Percentiles rank a stretch among this genome's conserved stretches.
Conservation (phyloP, 2,329 filamentous ascomycete genomes). For the Mycosphaerelloides madeirae region DNA sequence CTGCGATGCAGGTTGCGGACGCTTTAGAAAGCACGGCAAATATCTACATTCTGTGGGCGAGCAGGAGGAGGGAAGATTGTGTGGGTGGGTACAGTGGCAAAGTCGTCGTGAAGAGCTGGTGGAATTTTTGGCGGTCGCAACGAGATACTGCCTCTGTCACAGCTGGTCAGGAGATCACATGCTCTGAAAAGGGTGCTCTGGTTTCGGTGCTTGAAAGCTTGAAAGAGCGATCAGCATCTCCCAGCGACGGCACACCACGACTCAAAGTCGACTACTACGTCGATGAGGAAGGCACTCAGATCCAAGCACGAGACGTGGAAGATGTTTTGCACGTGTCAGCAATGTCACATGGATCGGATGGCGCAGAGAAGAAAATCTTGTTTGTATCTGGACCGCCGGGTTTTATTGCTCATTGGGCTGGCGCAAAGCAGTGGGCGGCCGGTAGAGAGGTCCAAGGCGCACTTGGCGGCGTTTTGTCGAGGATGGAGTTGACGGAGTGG, state of each 20-base stretch:
- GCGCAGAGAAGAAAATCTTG: constrained; percentile 57
- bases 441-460: constrained; percentile 71
- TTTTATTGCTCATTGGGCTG: constrained; percentile 76
- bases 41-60: constrained; percentile 81
- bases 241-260: constrained; percentile 26
- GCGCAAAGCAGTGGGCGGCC: constrained; percentile 69
- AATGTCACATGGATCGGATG: constrained; percentile 21
- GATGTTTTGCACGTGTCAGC: constrained; percentile 22
- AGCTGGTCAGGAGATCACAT: background rate
- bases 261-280: constrained; percentile 71
- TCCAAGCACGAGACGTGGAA: constrained; percentile 44
- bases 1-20: constrained; percentile 74
- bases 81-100: constrained; percentile 54
- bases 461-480: constrained; percentile 62
- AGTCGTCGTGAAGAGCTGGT: constrained; percentile 14
- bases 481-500: constrained; percentile 56
- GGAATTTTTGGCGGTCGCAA: constrained; percentile 16
- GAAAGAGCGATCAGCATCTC: constrained; percentile 35
- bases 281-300: constrained; percentile 69
- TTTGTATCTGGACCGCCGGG: constrained; percentile 87
- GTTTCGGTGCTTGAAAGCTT: constrained; percentile 60
- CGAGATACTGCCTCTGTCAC: constrained; percentile 1
- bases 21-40: constrained; percentile 46
- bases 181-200: constrained; percentile 45
- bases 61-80: constrained; percentile 62